phyloP scores from a whole-genome alignment of 192 early-diverging fungal genomes.

The Entophlyctis helioformis region DNA sequence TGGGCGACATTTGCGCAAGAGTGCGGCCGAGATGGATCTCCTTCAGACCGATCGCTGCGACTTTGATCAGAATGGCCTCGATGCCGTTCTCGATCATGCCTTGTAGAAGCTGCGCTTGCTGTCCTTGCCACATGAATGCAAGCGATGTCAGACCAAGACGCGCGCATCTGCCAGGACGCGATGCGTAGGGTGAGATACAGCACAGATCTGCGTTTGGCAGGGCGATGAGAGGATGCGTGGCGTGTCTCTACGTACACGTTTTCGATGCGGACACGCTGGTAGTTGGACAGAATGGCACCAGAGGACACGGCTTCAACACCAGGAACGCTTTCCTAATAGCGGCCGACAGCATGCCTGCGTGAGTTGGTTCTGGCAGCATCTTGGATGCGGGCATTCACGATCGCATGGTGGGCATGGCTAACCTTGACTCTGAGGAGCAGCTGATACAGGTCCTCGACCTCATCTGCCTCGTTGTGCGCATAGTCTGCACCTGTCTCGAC shows the following conservation, averaged over 20 bases:
- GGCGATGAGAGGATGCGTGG: too few relatives aligned
- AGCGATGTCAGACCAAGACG: slow-evolving; percentile 75
- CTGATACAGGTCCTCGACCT: slow-evolving; percentile 85
- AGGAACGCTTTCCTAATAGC: slow-evolving; percentile 51
- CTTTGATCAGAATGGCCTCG: slow-evolving; percentile 82
- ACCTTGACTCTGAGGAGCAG: slow-evolving; percentile 64
- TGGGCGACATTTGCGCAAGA: slow-evolving; percentile 64
- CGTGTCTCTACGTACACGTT: slow-evolving; percentile 69
- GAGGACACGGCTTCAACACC: slow-evolving; percentile 78
- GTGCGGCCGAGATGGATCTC: slow-evolving; percentile 63
- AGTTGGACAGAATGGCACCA: slow-evolving; percentile 93
- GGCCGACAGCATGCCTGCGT: background rate
- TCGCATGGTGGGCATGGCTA: too few relatives aligned
- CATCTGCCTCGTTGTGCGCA: slow-evolving; percentile 55
- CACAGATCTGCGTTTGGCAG: too few relatives aligned
- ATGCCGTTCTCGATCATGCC: slow-evolving; percentile 77
- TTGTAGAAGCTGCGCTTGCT: slow-evolving; percentile 67
- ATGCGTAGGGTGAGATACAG: too few relatives aligned
- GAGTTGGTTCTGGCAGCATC: background rate
- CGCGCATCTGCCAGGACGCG: slow-evolving; percentile 68
- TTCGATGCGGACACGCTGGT: slow-evolving; percentile 95
- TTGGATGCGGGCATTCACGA: background rate
- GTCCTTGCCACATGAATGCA: slow-evolving; percentile 80
- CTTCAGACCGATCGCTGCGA: slow-evolving; percentile 70
- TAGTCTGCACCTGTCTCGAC: slow-evolving; percentile 59